These are phyloP conservation scores for Grammothele lineata DNA, from an alignment of 768 basidiomycete genomes.

Conservation along the genomic window DNA sequence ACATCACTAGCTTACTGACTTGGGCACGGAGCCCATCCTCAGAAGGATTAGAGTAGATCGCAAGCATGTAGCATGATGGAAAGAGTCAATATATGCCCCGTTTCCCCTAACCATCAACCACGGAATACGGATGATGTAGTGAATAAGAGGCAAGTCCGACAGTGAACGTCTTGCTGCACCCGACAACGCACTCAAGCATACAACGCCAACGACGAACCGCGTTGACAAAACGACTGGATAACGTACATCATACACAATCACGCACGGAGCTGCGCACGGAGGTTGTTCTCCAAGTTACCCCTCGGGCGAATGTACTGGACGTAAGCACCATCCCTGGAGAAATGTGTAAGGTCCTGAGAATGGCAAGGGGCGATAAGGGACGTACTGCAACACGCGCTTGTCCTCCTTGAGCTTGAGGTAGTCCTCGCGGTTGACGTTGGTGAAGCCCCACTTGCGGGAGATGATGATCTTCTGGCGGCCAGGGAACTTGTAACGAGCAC, in stretches of 20 bases:
- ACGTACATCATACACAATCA: constrained; percentile 35
- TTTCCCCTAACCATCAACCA: constrained; percentile 80
- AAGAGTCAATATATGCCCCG: constrained; percentile 59
- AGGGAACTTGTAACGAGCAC: constrained; percentile 99
- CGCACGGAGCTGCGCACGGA: constrained; percentile 78
- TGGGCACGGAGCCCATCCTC: too few relatives aligned
- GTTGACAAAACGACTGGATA: constrained; percentile 9
- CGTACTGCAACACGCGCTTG: constrained; percentile 84
- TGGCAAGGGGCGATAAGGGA: constrained; percentile 21
- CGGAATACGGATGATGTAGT: constrained; percentile 58
- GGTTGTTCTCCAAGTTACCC: constrained; percentile 81
- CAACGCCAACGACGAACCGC: constrained; percentile 18
- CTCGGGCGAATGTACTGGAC: constrained; percentile 90
- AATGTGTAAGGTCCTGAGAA: constrained; percentile 8
- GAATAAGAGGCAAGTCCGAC: constrained; percentile 61
- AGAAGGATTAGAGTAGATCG: constrained; percentile 1
- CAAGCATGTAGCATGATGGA: background rate
- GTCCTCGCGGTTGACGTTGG: constrained; percentile 85
- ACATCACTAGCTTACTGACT: too few relatives aligned
- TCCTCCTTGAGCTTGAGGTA: constrained; percentile 87
- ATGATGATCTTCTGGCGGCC: constrained; percentile 96
- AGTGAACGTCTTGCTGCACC: constrained; percentile 2
- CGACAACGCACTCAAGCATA: constrained; percentile 4
- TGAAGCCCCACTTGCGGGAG: constrained; percentile 99
- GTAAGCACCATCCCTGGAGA: constrained; percentile 84